Percentiles rank a stretch among this genome's conserved stretches.
phyloP scores from a whole-genome alignment of 164 flowering plant species.

The Piper betle region DNA sequence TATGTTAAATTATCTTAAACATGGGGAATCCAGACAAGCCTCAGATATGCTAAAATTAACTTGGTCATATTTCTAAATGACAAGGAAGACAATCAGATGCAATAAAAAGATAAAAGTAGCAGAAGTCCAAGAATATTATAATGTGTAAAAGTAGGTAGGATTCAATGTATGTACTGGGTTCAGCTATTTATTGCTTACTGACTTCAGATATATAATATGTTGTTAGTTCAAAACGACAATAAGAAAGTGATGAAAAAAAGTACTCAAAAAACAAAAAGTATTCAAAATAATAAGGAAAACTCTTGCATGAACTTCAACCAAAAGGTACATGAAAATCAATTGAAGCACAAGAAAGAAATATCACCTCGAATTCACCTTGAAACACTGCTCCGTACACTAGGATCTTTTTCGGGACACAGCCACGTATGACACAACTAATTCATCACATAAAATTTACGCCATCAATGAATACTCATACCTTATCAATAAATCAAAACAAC shows the following conservation, averaged over 20 bases:
- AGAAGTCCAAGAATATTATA: too few species aligned
- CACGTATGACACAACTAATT: constrained; percentile 91
- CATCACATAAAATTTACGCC: neutral
- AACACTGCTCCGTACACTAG: constrained; percentile 87
- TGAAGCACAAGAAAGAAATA: constrained; percentile 1
- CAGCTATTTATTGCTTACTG: neutral
- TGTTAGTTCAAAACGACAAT: too few species aligned
- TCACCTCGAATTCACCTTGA: constrained; percentile 86
- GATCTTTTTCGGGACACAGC: constrained; percentile 97
- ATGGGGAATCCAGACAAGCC: neutral
- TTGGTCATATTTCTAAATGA: too few species aligned
- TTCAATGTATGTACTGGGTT: too few species aligned
- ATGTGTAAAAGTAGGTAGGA: too few species aligned
- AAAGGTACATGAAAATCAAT: neutral
- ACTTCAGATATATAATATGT: neutral
- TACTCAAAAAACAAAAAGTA: neutral
- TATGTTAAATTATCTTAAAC: neutral
- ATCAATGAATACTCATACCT: neutral
- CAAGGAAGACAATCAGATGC: too few species aligned
- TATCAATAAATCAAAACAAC: too few species aligned
- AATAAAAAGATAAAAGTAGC: too few species aligned
- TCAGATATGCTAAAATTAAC: too few species aligned
- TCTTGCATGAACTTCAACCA: neutral
- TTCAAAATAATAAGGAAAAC: neutral
- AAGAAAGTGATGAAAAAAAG: too few species aligned